phyloP scores from a whole-genome alignment of 2,329 filamentous ascomycete genomes.

The Penicillium sp. region DNA sequence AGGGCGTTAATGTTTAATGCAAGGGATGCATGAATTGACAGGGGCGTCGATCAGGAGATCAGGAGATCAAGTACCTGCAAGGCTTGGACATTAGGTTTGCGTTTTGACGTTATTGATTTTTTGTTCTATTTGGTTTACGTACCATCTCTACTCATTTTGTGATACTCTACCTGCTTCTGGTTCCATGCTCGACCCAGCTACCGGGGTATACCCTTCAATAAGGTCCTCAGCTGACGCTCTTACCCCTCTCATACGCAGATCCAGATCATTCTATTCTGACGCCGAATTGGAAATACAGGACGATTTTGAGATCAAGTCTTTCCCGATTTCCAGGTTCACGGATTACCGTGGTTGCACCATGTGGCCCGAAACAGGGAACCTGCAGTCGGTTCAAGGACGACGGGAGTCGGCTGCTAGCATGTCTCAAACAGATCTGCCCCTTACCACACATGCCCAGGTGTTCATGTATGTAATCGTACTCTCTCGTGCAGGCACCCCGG shows the following conservation, averaged over 20 bases:
- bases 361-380: conserved; percentile 14
- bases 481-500: background rate
- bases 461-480: conserved; percentile 1
- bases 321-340: conserved; percentile 8
- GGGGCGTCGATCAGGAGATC: conserved; percentile 15
- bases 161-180: background rate
- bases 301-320: background rate
- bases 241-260: background rate
- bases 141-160: background rate
- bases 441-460: background rate
- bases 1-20: conserved; percentile 16
- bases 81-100: conserved; percentile 14
- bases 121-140: background rate
- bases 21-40: conserved; percentile 14
- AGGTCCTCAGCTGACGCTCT: background rate
- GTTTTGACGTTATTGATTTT: conserved; percentile 14
- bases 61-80: conserved; percentile 16
- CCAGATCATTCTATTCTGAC: background rate
- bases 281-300: background rate
- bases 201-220: background rate
- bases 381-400: conserved; percentile 10
- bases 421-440: conserved; percentile 7
- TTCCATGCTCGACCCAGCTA: background rate
- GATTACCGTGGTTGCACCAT: conserved; percentile 16
- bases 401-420: conserved; percentile 9